These are phyloP conservation scores for Microthlaspi erraticum DNA, from an alignment of 345 rosid species.

Conservation along the genomic window DNA sequence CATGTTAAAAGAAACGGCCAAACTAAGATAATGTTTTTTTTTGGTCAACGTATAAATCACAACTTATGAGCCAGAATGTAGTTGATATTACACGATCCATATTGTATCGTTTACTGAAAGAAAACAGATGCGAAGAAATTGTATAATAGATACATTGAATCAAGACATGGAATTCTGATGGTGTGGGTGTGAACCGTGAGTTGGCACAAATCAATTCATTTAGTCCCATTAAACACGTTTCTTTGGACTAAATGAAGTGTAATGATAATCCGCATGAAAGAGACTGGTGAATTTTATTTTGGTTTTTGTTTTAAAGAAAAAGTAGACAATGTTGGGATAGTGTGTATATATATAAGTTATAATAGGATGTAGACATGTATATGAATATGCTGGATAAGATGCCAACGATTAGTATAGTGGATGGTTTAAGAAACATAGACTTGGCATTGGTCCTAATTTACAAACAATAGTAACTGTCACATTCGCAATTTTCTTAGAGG, in stretches of 20 bases:
- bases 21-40: not conserved
- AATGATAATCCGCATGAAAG: conserved; percentile 3
- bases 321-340: conserved; percentile 15
- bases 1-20: conserved; percentile 30
- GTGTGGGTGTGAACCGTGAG: no score
- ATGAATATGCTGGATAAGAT: conserved; percentile 22
- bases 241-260: conserved; percentile 1
- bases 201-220: not conserved
- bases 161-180: conserved; percentile 2
- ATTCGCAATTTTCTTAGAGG: not conserved
- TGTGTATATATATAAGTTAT: not conserved
- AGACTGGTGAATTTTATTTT: not conserved
- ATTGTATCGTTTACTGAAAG: not conserved
- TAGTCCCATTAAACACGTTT: conserved; percentile 12
- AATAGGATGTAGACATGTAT: not conserved
- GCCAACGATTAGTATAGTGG: conserved; percentile 17
- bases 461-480: conserved; percentile 4
- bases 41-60: not conserved
- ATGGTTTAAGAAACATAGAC: conserved; percentile 7
- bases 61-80: not conserved
- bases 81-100: not conserved
- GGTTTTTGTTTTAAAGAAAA: not conserved
- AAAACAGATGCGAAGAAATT: conserved; percentile 2
- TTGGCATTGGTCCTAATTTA: conserved; percentile 29
- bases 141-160: conserved; percentile 16